Evolutionary conservation across 257 asterid genomes (phyloP).

Genomic region (Phtheirospermum japonicum): DNA sequence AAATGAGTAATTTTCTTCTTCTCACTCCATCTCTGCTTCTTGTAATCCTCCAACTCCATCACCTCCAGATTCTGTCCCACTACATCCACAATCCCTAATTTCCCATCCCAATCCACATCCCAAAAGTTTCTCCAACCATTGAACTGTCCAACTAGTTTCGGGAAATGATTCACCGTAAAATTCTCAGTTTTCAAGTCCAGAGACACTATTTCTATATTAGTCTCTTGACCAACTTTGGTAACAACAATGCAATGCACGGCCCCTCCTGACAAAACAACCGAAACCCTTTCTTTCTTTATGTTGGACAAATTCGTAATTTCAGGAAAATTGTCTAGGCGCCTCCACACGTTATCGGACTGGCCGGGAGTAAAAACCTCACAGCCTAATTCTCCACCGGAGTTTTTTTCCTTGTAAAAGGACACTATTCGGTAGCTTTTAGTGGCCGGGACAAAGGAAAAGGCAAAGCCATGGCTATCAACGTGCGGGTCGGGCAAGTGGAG

Average conservation of each 20-base stretch:
- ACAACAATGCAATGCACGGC: slow-evolving; percentile 15
- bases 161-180: slow-evolving; percentile 4
- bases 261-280: slow-evolving; percentile 5
- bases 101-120: slow-evolving; percentile 34
- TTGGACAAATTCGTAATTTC: too few relatives aligned
- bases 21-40: slow-evolving; percentile 28
- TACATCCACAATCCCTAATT: slow-evolving; percentile 22
- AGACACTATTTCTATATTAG: slow-evolving; percentile 22
- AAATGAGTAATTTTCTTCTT: slow-evolving; percentile 25
- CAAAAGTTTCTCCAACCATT: neutral
- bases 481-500: slow-evolving; percentile 8
- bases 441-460: slow-evolving; percentile 6
- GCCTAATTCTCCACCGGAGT: neutral
- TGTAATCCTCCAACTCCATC: slow-evolving; percentile 33
- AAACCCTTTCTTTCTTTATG: neutral
- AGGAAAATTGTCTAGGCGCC: slow-evolving; percentile 19
- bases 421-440: slow-evolving; percentile 21
- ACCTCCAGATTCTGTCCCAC: slow-evolving; percentile 22
- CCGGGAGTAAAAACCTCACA: neutral
- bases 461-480: neutral
- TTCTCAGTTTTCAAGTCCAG: slow-evolving; percentile 34
- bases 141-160: neutral
- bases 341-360: slow-evolving; percentile 26
- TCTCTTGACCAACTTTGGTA: neutral
- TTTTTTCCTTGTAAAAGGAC: neutral